Evolutionary conservation across 2,329 filamentous ascomycete species (phyloP).

Genomic region (Hymenoscyphus linearis): DNA sequence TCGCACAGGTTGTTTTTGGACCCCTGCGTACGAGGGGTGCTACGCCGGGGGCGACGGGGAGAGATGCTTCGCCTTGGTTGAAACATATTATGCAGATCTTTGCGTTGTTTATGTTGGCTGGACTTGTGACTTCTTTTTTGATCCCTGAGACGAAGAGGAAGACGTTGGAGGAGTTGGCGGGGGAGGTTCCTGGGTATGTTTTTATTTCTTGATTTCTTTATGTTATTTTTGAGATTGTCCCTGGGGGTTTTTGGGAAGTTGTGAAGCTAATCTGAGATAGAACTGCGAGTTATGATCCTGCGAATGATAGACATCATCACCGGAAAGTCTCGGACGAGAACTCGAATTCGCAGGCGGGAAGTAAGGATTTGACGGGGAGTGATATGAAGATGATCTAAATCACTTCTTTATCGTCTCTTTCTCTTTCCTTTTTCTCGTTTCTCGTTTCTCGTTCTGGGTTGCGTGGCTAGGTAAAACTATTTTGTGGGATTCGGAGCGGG

Average conservation of each 20-base stretch:
- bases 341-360: background rate
- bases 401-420: background rate
- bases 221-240: too few relatives aligned
- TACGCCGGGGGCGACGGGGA: constrained; percentile 17
- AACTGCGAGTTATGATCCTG: constrained; percentile 15
- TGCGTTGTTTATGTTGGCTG: constrained; percentile 73
- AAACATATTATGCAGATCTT: constrained; percentile 74
- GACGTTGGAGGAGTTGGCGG: constrained; percentile 66
- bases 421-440: background rate
- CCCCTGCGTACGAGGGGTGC: constrained; percentile 42
- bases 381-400: constrained; percentile 4
- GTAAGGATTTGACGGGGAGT: background rate
- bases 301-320: background rate
- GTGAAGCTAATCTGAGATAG: background rate
- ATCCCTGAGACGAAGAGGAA: constrained; percentile 73
- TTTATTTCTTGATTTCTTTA: background rate
- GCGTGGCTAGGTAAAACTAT: too few relatives aligned
- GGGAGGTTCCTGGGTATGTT: constrained; percentile 40
- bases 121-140: constrained; percentile 61
- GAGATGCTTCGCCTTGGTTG: constrained; percentile 48
- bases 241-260: background rate
- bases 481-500: too few relatives aligned
- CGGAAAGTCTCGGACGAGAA: constrained; percentile 6
- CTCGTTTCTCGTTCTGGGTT: too few relatives aligned
- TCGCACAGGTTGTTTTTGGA: constrained; percentile 46